phyloP scores from a whole-genome alignment of 1,139 yeast species.

The Lodderomyces theae region DNA sequence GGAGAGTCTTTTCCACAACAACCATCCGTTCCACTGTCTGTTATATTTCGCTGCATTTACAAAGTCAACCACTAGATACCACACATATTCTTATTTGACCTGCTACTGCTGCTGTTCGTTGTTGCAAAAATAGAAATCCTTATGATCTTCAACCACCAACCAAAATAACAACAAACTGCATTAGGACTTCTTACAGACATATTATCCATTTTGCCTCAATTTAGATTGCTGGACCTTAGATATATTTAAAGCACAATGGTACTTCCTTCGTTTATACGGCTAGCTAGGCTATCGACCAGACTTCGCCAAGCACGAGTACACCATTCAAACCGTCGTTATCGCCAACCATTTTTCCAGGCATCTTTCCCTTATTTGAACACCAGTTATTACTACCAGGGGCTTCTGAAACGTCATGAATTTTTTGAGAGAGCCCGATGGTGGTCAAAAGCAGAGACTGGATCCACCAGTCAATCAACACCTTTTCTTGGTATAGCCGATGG shows the following conservation, averaged over 20 bases:
- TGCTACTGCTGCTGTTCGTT: no score
- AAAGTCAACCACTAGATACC: no score
- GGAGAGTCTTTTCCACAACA: no score
- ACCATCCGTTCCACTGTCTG: no score
- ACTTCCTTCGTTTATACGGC: slow-evolving; percentile 14
- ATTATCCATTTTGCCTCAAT: slow-evolving; percentile 2
- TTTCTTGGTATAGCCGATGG: slow-evolving; percentile 38
- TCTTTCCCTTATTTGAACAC: slow-evolving; percentile 34
- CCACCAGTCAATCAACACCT: slow-evolving; percentile 22
- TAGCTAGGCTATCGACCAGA: slow-evolving; percentile 13
- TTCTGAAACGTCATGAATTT: slow-evolving; percentile 18
- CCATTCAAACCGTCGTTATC: slow-evolving; percentile 4
- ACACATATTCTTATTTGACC: no score
- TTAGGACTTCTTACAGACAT: no score
- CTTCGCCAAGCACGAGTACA: not conserved
- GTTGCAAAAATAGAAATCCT: no score
- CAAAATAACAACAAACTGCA: not conserved
- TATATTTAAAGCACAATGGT: slow-evolving; percentile 12
- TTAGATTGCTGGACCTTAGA: not conserved
- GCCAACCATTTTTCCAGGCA: slow-evolving; percentile 40
- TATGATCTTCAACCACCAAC: no score
- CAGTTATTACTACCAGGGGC: slow-evolving; percentile 17
- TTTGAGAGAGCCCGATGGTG: slow-evolving; percentile 16
- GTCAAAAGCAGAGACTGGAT: slow-evolving; percentile 33
- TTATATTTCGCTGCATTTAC: no score